Base-by-base conservation (phyloP, 2,329 filamentous ascomycete genomes). In the Chaetomiaceae sp. region DNA sequence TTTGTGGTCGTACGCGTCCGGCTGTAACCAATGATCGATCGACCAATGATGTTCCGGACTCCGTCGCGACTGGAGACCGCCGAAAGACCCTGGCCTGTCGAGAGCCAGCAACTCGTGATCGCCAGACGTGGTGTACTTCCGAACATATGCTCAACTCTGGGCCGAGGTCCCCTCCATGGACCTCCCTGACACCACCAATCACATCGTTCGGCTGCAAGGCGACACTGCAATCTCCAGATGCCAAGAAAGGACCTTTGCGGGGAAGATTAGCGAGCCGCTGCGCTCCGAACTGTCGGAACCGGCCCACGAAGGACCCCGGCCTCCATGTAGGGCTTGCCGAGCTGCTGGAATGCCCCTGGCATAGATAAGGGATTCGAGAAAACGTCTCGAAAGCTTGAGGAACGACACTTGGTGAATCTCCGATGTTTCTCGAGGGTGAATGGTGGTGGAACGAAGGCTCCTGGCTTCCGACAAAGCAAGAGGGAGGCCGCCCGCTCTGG, bases 221-320 rank as follows among this genome's bases (percentile, higher is more conserved):
- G 45, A 44, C 44, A 40, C 33, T 54, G 56, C 34, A 56, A 55
- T 46, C 27, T 55, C 44, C 44, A 50, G 42, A 31, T 43, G 54
- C 54, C 56, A 58, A 58, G 54, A 51, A 51, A 40, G 51, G 47
- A 46, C 44, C 41, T 56, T 51, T 55, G 56, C 43, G 56, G 54
- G 54, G 53, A 42, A 54, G 51, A 56, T 56, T 58, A 56, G 54
- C 56, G 56, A 56, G 51, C 54, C 49, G 56, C 49, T 31, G 13
- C 37, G 43, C 44, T 46, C 54, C 55, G 45, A 41, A 47, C 44
- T 20, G 44, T 53, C 54, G 55, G 55, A 53, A 46, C 54, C 43
- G 38, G 8, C 17, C 50, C 44, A 27, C 44, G 38, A 41, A 45
- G 35, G 33, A 34, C 40, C 50, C 33, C 27, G 23, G 14, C 33